These are phyloP conservation scores for Phytophthora sansomeana DNA, from an alignment of 352 stramenopile genomes.

Conservation along the genomic window DNA sequence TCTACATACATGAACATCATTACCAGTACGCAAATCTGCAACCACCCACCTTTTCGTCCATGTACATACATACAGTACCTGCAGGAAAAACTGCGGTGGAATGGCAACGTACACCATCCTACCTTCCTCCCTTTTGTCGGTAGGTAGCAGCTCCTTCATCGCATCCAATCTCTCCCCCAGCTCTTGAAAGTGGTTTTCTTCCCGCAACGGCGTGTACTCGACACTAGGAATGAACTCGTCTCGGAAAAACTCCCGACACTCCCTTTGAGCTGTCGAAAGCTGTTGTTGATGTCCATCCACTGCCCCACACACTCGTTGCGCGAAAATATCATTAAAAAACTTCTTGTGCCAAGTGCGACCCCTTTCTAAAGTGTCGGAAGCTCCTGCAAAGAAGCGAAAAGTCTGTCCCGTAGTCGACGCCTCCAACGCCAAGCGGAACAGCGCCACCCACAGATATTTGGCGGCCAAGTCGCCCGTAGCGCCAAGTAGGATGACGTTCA, in stretches of 20 bases:
- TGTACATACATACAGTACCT: too few relatives aligned
- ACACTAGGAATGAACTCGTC: constrained; percentile 48
- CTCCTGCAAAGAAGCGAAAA: constrained; percentile 57
- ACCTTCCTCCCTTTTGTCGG: constrained; percentile 48
- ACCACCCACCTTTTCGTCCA: too few relatives aligned
- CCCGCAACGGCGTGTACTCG: constrained; percentile 53
- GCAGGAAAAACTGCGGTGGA: constrained; percentile 68
- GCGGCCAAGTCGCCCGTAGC: constrained; percentile 83
- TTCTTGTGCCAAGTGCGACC: constrained; percentile 41
- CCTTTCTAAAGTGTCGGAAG: constrained; percentile 35
- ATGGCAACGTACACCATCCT: constrained; percentile 85
- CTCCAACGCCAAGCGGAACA: constrained; percentile 66
- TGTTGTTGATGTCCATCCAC: not conserved
- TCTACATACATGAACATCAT: constrained; percentile 21
- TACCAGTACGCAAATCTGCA: constrained; percentile 9
- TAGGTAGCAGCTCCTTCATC: constrained; percentile 1
- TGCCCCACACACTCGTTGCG: constrained; percentile 46
- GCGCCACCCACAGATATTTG: constrained; percentile 86
- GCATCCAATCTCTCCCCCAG: constrained; percentile 25
- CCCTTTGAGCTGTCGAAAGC: constrained; percentile 1
- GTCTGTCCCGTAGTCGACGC: constrained; percentile 1
- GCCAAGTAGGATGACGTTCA: constrained; percentile 66
- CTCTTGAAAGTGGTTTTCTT: constrained; percentile 41
- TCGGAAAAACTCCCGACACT: constrained; percentile 48
- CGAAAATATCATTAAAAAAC: constrained; percentile 51